Evolutionary conservation across 129 eudicot genomes (phyloP), one percentile per base, ranked within the genome.

Genomic region (Saussurea involucrata): DNA sequence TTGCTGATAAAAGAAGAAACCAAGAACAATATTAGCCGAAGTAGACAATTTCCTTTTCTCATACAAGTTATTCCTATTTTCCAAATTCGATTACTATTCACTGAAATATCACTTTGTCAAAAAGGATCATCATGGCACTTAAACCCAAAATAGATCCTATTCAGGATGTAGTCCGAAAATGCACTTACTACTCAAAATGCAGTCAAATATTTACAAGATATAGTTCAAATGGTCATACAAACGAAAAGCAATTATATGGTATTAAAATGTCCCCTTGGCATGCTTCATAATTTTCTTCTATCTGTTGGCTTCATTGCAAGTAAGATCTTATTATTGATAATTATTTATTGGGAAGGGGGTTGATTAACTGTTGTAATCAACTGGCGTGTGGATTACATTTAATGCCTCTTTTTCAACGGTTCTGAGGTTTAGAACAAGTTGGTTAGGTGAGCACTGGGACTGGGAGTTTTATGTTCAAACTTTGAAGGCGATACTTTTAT

Each of bases 1-100:
- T 29, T 55, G 6, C 29, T 72, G 76, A 72, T 55, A 72, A 72
- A 18, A 72, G 11, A 72, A 72, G 12, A 21, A 53, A 31, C 76
- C 12, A 57, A 53, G 60, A 31, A 31, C 37, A 55, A 10, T 28
- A 55, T 72, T 55, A 49, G 49, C 29, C 76, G 5, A 0, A 32
- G 8, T 17, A 53, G 22, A 53, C 61, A 28, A 2, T 17, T 53
- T 3, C 11, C 60, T 29, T 55, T 58, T 58, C 12, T 20, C 12
- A 60, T 60, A 60, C 12, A 60, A 60, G 12, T 60, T 60, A 60
- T 22, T n/a, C 22, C 21, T n/a, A 15, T 53, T n/a, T 53, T 53
- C 9, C 61, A 53, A 4, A 53, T 53, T 13, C 18, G 18, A 44
- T 44, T 44, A 44, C 1, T 4, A 13, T 44, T 37, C 17, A 44